Base-by-base conservation (phyloP, 2,329 filamentous ascomycete species). In the Apiospora kogelbergensis region DNA sequence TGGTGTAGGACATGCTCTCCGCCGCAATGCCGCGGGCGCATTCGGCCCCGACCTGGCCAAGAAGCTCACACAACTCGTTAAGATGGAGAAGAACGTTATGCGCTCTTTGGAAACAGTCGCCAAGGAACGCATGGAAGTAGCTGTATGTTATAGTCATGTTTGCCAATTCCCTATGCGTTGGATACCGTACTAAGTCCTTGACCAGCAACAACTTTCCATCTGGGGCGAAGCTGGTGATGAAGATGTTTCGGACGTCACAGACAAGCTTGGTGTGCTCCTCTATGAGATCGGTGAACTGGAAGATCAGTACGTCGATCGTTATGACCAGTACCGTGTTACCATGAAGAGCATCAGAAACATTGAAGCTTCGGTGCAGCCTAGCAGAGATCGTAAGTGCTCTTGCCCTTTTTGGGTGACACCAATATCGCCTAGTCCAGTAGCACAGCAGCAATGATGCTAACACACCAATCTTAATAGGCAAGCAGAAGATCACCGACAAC, bases 41-140 rank as follows among this genome's bases (percentile, higher is more conserved):
- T 94, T 94, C 73, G 88, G 89, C 72, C 89, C 95, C 69, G 96
- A 99, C 77, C 90, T 99, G 70, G 92, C 96, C 70, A 98, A 97
- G 89, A 99, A 99, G 88, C 91, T 99, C 72, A 94, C 95, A 48
- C 93, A 97, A 84, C 89, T 99, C 67, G 96, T 99, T 72, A 99
- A 99, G 89, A 99, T 99, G 96, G 96, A 99, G 85, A 99, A 99
- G 90, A 98, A 99, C 80, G 93, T 98, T 69, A 99, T 99, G 96
- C 94, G 96, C 81, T 98, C 94, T 80, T 91, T 98, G 87, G 96
- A 99, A 81, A 88, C 94, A 65, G 96, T 98, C 67, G 94, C 94
- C 63, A 91, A 94, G 78, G 96, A 99, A 86, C 91, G 96, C 76
- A 98, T 98, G 94, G 96, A 98, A 78, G 95, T 98, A 74, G 96